These are phyloP conservation scores for Stachybotrys echinatus DNA, from an alignment of 2,329 filamentous ascomycete species.

Conservation along the genomic window DNA sequence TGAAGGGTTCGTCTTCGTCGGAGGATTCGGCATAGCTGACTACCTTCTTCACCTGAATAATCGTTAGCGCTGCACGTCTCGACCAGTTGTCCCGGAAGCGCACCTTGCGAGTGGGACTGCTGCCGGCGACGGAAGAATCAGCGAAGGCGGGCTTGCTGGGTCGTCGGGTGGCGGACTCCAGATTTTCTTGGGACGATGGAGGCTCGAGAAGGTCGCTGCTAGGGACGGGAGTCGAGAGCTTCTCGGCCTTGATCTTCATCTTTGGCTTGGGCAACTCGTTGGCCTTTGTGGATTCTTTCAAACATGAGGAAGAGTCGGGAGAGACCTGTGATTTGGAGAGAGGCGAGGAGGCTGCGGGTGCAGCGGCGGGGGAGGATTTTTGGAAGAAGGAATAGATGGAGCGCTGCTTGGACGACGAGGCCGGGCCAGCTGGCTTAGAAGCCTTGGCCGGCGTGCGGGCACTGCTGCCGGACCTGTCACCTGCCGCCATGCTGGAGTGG, in stretches of 20 bases:
- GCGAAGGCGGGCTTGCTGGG: conserved; percentile 11
- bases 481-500: conserved; percentile 22
- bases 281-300: conserved; percentile 36
- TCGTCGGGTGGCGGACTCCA: conserved; percentile 29
- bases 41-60: conserved; percentile 42
- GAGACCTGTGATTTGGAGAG: conserved; percentile 21
- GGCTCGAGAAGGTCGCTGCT: conserved; percentile 73
- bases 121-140: conserved; percentile 38
- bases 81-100: background rate
- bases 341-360: conserved; percentile 24
- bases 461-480: conserved; percentile 17
- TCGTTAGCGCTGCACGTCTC: background rate
- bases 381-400: conserved; percentile 40
- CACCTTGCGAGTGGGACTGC: conserved; percentile 80
- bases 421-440: conserved; percentile 17
- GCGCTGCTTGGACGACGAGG: conserved; percentile 31
- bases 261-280: conserved; percentile 37
- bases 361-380: conserved; percentile 30
- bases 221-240: conserved; percentile 62
- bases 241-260: conserved; percentile 34
- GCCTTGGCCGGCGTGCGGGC: conserved; percentile 29
- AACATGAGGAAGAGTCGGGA: conserved; percentile 25
- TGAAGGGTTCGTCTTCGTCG: conserved; percentile 70
- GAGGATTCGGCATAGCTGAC: conserved; percentile 85
- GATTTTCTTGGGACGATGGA: conserved; percentile 63